A percentile compares a stretch with the other conserved stretches of the same genome.
Evolutionary conservation across 2,329 filamentous ascomycete genomes (phyloP).

Genomic region (Colletotrichum sp.): DNA sequence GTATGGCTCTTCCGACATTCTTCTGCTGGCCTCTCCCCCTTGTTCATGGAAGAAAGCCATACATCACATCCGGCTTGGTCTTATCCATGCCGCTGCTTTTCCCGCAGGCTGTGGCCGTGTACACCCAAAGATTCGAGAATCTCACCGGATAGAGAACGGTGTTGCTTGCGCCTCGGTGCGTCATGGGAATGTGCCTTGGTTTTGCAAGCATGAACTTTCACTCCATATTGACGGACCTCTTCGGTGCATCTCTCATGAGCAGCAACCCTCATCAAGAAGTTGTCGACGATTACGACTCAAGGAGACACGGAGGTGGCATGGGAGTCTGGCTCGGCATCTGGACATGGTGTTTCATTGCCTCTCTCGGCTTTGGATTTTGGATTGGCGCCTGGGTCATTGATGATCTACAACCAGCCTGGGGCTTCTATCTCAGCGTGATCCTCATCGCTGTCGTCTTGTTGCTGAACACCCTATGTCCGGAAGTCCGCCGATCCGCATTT

Average conservation of each 20-base stretch:
- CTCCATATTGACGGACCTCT: slow-evolving; percentile 74
- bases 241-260: slow-evolving; percentile 78
- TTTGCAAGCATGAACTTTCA: slow-evolving; percentile 82
- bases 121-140: slow-evolving; percentile 59
- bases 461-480: slow-evolving; percentile 74
- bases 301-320: slow-evolving; percentile 78
- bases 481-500: slow-evolving; percentile 73
- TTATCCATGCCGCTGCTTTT: slow-evolving; percentile 77
- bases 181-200: slow-evolving; percentile 73
- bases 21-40: slow-evolving; percentile 77
- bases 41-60: slow-evolving; percentile 78
- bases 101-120: slow-evolving; percentile 74
- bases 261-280: slow-evolving; percentile 75
- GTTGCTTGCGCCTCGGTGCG: slow-evolving; percentile 65
- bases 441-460: slow-evolving; percentile 69
- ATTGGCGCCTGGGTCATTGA: slow-evolving; percentile 75
- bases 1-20: slow-evolving; percentile 72
- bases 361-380: slow-evolving; percentile 73
- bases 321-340: slow-evolving; percentile 81
- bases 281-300: slow-evolving; percentile 69
- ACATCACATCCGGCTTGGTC: slow-evolving; percentile 72
- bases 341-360: slow-evolving; percentile 79
- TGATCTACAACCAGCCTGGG: slow-evolving; percentile 69
- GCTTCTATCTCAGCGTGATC: slow-evolving; percentile 76
- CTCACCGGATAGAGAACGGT: slow-evolving; percentile 61